Percentiles rank a stretch among this genome's conserved stretches.
Conservation (phyloP, 345 rosid genomes). For the Gossypium thurberi region DNA sequence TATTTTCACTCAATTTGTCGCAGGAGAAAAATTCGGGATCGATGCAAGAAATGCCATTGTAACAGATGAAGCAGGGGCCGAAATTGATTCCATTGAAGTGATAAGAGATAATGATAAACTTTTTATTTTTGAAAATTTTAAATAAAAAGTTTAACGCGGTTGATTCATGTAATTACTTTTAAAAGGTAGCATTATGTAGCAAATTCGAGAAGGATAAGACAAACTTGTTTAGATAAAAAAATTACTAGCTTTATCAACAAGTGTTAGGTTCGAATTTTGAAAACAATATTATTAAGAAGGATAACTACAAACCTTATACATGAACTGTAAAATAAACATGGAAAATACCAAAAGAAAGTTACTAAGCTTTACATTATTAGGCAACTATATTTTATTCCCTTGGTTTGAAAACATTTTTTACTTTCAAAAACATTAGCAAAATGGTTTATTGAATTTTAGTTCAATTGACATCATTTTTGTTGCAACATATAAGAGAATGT, state of each 20-base stretch:
- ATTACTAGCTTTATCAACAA: too few relatives aligned
- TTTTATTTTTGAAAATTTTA: conserved; percentile 41
- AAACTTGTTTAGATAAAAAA: too few relatives aligned
- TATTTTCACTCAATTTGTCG: background rate
- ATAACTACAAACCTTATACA: too few relatives aligned
- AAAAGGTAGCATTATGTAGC: background rate
- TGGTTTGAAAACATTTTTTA: background rate
- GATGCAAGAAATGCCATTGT: conserved; percentile 44
- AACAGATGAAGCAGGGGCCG: conserved; percentile 70
- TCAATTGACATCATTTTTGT: too few relatives aligned
- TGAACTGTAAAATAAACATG: too few relatives aligned
- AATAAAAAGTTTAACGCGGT: background rate
- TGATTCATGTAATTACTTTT: background rate
- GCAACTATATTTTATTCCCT: background rate
- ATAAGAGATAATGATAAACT: conserved; percentile 84
- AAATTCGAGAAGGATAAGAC: too few relatives aligned
- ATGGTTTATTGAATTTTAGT: too few relatives aligned
- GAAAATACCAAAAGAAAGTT: background rate
- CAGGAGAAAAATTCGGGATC: conserved; percentile 69
- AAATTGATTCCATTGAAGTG: conserved; percentile 74
- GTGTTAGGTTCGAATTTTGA: too few relatives aligned
- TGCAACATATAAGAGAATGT: too few relatives aligned
- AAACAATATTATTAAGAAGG: too few relatives aligned
- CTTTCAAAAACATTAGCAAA: too few relatives aligned
- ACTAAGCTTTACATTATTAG: background rate